These are phyloP conservation scores for Sugiyamaella chiloensis DNA, from an alignment of 805 yeast species.

Conservation along the genomic window DNA sequence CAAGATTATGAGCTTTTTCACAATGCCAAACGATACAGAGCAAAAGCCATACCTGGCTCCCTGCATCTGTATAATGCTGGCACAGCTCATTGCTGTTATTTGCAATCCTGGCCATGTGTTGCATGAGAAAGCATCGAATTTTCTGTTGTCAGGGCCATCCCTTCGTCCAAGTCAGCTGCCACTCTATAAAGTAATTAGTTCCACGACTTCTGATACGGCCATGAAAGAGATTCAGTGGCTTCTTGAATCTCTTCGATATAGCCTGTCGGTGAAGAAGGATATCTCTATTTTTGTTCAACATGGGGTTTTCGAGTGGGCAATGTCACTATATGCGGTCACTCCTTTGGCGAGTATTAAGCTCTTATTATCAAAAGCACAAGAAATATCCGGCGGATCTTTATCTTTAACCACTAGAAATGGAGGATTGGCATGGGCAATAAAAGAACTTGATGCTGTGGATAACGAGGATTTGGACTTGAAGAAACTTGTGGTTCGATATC, in stretches of 20 bases:
- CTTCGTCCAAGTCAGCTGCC: constrained; percentile 45
- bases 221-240: constrained; percentile 67
- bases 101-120: constrained; percentile 69
- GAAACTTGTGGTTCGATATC: constrained; percentile 4
- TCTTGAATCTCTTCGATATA: constrained; percentile 45
- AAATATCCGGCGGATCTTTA: constrained; percentile 21
- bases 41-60: constrained; percentile 25
- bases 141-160: constrained; percentile 56
- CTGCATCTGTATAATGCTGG: constrained; percentile 51
- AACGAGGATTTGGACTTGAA: not conserved
- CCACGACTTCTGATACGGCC: constrained; percentile 29
- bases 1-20: constrained; percentile 19
- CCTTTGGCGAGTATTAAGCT: constrained; percentile 1
- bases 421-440: constrained; percentile 19
- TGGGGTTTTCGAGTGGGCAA: constrained; percentile 65
- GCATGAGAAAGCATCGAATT: constrained; percentile 67
- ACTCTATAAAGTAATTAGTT: constrained; percentile 28
- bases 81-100: constrained; percentile 56
- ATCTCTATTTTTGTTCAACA: constrained; percentile 49
- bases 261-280: constrained; percentile 50
- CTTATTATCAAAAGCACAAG: constrained; percentile 21
- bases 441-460: constrained; percentile 1
- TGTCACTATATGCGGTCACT: constrained; percentile 41
- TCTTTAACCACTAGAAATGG: constrained; percentile 21
- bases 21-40: constrained; percentile 24